Percentiles rank a stretch among this genome's conserved stretches.
These are phyloP conservation scores for Nakazawaea pomicola DNA, from an alignment of 805 yeast species.

Conservation along the genomic window DNA sequence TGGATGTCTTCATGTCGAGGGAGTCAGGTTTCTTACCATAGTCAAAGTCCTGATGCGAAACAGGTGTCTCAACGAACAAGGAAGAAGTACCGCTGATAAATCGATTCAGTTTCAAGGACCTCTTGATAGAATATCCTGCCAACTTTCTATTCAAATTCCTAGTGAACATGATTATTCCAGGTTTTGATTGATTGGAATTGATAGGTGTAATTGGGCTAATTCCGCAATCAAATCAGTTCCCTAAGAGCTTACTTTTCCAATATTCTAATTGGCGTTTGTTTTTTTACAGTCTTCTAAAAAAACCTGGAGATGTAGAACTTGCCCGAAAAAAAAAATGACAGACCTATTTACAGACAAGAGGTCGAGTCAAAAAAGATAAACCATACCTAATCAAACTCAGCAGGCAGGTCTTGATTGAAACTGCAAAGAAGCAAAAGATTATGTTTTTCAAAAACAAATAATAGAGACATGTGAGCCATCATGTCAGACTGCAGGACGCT, in stretches of 20 bases:
- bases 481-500: too few species aligned
- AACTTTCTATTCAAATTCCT: slow-evolving; percentile 1
- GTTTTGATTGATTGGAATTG: neutral
- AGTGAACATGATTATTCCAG: slow-evolving; percentile 4
- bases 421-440: too few species aligned
- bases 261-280: neutral
- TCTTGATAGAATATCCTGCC: neutral
- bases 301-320: neutral
- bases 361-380: too few species aligned
- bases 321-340: neutral
- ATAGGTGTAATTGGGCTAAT: too few species aligned
- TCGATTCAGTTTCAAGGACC: neutral
- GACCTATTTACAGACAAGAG: too few species aligned
- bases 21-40: neutral
- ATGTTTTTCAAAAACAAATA: too few species aligned
- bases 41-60: neutral
- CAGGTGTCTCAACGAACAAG: neutral
- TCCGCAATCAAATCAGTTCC: neutral
- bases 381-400: too few species aligned
- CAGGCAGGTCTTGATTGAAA: too few species aligned
- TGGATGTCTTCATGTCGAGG: slow-evolving; percentile 14
- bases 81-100: neutral
- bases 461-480: too few species aligned
- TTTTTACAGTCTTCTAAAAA: neutral
- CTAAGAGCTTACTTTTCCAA: neutral